A percentile compares a stretch with the other conserved stretches of the same genome.
phyloP scores from a whole-genome alignment of 495 filamentous ascomycete species.

The Aspergillus hancockii region DNA sequence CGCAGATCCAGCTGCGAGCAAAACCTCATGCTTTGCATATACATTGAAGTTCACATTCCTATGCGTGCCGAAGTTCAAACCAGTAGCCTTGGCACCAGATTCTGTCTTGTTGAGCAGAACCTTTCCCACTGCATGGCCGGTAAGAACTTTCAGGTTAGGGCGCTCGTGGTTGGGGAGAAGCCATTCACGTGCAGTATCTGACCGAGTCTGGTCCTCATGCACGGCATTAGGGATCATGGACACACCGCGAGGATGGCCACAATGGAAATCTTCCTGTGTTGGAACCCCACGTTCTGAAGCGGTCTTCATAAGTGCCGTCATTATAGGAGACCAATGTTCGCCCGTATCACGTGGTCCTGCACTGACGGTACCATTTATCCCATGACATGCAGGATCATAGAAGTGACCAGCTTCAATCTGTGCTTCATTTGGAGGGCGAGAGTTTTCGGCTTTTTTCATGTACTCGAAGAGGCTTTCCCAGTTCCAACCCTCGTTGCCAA shows the following conservation, averaged over 20 bases:
- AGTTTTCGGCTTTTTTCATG: conserved; percentile 25
- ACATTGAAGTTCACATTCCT: conserved; percentile 30
- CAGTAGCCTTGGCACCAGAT: conserved; percentile 18
- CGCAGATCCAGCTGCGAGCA: conserved; percentile 56
- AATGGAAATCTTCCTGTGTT: conserved; percentile 23
- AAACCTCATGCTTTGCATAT: conserved; percentile 48
- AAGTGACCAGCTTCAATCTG: conserved; percentile 25
- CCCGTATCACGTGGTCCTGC: conserved; percentile 25
- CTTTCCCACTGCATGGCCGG: conserved; percentile 43
- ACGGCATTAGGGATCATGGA: conserved; percentile 32
- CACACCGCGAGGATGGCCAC: conserved; percentile 28
- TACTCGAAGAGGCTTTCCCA: conserved; percentile 52
- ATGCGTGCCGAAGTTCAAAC: conserved; percentile 38
- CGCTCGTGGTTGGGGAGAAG: conserved; percentile 44
- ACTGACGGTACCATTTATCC: conserved; percentile 26
- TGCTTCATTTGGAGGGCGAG: conserved; percentile 18
- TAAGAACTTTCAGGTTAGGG: conserved; percentile 46
- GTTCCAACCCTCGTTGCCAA: conserved; percentile 52
- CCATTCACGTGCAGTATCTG: conserved; percentile 51
- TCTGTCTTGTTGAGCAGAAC: conserved; percentile 34
- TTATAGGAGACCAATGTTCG: conserved; percentile 21
- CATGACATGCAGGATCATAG: conserved; percentile 26
- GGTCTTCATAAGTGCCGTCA: conserved; percentile 27
- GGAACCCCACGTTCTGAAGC: conserved; percentile 16
- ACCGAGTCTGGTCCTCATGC: conserved; percentile 23